Evolutionary conservation across 129 eudicot species (phyloP).

Genomic region (Silybum marianum): DNA sequence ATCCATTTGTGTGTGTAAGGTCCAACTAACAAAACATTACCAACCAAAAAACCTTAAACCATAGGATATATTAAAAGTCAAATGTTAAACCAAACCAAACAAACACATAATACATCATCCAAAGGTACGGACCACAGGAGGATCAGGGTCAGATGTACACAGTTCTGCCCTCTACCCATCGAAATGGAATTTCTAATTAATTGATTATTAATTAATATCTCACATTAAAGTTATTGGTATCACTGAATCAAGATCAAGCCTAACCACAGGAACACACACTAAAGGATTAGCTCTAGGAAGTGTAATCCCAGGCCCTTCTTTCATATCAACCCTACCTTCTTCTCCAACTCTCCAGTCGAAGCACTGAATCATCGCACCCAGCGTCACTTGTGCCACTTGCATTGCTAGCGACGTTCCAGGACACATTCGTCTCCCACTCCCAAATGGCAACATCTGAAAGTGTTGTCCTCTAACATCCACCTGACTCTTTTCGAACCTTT

Average conservation of each 20-base stretch:
- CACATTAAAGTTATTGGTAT: slow-evolving; percentile 32
- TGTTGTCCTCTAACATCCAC: slow-evolving; percentile 74
- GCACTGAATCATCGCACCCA: slow-evolving; percentile 66
- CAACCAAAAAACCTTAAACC: background rate
- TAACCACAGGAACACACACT: slow-evolving; percentile 56
- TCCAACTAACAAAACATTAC: background rate
- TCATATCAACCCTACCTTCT: slow-evolving; percentile 53
- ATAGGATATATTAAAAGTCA: background rate
- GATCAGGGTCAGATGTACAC: background rate
- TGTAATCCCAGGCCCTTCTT: slow-evolving; percentile 61
- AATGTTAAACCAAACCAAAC: background rate
- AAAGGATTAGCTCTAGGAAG: slow-evolving; percentile 70
- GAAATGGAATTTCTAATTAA: background rate
- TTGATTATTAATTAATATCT: background rate
- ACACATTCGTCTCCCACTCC: slow-evolving; percentile 70
- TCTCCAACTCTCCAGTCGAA: slow-evolving; percentile 58
- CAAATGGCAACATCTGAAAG: slow-evolving; percentile 64
- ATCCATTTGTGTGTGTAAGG: background rate
- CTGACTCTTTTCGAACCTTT: slow-evolving; percentile 43
- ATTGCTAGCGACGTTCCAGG: slow-evolving; percentile 61
- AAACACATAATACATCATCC: background rate
- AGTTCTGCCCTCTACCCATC: background rate
- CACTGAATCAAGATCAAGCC: slow-evolving; percentile 34
- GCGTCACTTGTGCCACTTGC: slow-evolving; percentile 50
- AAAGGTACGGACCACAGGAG: background rate